These are phyloP conservation scores for Lasiodiplodia citricola DNA, from an alignment of 2,329 filamentous ascomycete species.

Conservation along the genomic window DNA sequence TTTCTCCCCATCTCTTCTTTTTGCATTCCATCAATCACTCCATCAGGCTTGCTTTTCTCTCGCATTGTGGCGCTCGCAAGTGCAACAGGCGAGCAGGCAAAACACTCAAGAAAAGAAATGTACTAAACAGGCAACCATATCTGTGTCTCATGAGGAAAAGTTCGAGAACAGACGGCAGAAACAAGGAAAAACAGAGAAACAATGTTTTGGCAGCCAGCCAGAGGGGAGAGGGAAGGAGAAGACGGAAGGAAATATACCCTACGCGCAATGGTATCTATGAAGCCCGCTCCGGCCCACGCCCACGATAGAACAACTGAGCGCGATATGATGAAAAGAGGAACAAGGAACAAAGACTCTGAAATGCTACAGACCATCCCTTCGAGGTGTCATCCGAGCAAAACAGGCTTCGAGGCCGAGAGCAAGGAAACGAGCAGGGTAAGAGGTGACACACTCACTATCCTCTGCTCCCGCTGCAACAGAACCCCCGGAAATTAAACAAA, in stretches of 20 bases:
- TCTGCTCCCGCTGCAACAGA: background rate
- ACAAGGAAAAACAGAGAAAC: background rate
- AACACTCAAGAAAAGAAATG: background rate
- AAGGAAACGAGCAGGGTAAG: background rate
- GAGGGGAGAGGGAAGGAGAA: background rate
- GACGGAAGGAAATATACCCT: slow-evolving; percentile 15
- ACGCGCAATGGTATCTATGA: slow-evolving; percentile 27
- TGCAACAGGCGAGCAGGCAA: background rate
- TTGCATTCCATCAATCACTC: background rate
- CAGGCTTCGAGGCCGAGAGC: background rate
- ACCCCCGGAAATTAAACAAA: slow-evolving; percentile 13
- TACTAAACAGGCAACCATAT: slow-evolving; percentile 9
- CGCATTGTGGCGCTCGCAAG: background rate
- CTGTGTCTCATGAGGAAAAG: slow-evolving; percentile 5
- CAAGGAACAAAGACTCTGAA: background rate
- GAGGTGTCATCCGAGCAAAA: background rate
- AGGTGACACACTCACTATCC: background rate
- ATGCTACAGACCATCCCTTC: background rate
- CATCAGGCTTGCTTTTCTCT: background rate
- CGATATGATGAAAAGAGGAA: background rate
- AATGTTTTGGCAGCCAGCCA: slow-evolving; percentile 1
- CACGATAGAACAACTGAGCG: background rate
- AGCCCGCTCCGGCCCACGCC: slow-evolving; percentile 20
- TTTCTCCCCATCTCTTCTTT: background rate
- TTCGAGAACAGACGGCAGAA: background rate